Evolutionary conservation across 2,329 filamentous ascomycete species (phyloP), one percentile per base, ranked within the genome.

Genomic region (Endocalyx cinctus): DNA sequence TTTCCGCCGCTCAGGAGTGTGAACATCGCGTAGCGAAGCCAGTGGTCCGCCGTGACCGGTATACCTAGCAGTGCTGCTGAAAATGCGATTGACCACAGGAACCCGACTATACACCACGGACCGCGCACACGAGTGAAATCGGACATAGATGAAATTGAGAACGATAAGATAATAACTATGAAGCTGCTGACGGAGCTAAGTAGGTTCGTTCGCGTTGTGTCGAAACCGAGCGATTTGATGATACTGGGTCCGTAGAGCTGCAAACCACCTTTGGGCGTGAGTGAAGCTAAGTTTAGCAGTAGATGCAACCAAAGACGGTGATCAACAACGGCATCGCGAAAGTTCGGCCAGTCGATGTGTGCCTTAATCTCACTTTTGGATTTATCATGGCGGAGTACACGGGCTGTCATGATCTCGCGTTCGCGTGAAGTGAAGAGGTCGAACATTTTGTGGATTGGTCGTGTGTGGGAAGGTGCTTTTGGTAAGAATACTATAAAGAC

Each of bases 311-410:
- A 41, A n/a, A n/a, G n/a, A n/a, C n/a, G n/a, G n/a, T n/a, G n/a
- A n/a, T n/a, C n/a, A 12, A 52, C 43, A 7, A 47, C 33, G 16
- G 48, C 47, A 34, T 55, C 47, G n/a, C 41, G 46, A 11, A 58
- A 31, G 0, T 59, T 62, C 7, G 45, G 45, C 49, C 50, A 52
- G 23, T 64, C 52, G 41, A 64, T 60, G 5, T 42, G 39, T 4
- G 48, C 50, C 1, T 54, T 52, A 30, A 67, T 65, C n/a, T 50
- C 54, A 0, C 52, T 48, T 42, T 67, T 67, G 20, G 39, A 41
- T 2, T 65, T 64, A 37, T 69, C 66, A 35, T 69, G 64, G 4
- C 66, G 48, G 1, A 68, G 35, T 4, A 69, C 63, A 1, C 66
- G 60, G 5, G 55, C 51, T 4, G 42, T 41, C 6, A 68, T 52